phyloP scores from a whole-genome alignment of 371 early-diverging fungal species.

The Mucor irregularis region DNA sequence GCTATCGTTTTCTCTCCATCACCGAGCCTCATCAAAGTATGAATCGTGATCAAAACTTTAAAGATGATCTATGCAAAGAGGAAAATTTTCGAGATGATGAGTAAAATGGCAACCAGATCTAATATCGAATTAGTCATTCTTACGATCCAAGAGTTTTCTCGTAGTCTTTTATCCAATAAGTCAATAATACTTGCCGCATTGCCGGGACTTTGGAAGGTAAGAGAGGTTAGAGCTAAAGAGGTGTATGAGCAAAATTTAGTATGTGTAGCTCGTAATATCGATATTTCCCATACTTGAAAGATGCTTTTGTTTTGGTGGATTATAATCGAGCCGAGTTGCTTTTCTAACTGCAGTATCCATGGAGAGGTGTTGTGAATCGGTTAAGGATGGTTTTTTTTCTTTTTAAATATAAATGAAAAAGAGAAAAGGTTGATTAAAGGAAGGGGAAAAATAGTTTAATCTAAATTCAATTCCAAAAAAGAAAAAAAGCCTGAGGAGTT shows the following conservation, averaged over 20 bases:
- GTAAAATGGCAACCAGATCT: too few relatives aligned
- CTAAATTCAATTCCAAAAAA: too few relatives aligned
- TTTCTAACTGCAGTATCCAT: constrained; percentile 82
- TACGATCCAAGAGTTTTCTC: constrained; percentile 86
- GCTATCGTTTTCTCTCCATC: constrained; percentile 70
- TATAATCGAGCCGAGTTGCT: constrained; percentile 76
- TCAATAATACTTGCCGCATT: constrained; percentile 64
- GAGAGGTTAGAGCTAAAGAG: constrained; percentile 44
- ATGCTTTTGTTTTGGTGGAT: constrained; percentile 85
- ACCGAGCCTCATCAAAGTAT: constrained; percentile 83
- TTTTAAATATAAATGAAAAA: too few relatives aligned
- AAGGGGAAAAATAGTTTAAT: too few relatives aligned
- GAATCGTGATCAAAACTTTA: constrained; percentile 85
- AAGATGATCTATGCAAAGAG: constrained; percentile 73
- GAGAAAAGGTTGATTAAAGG: too few relatives aligned
- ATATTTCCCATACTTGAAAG: constrained; percentile 67
- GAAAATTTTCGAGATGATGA: constrained; percentile 1
- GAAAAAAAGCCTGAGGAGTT: too few relatives aligned
- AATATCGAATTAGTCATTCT: constrained; percentile 5
- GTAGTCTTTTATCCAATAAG: constrained; percentile 56
- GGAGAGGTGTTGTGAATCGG: too few relatives aligned
- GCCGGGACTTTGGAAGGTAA: constrained; percentile 46
- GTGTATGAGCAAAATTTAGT: too few relatives aligned
- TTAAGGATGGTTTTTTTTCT: too few relatives aligned
- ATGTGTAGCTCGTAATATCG: constrained; percentile 1